Evolutionary conservation across 1,284 basidiomycete genomes (phyloP).

Genomic region (Serendipita sp.): DNA sequence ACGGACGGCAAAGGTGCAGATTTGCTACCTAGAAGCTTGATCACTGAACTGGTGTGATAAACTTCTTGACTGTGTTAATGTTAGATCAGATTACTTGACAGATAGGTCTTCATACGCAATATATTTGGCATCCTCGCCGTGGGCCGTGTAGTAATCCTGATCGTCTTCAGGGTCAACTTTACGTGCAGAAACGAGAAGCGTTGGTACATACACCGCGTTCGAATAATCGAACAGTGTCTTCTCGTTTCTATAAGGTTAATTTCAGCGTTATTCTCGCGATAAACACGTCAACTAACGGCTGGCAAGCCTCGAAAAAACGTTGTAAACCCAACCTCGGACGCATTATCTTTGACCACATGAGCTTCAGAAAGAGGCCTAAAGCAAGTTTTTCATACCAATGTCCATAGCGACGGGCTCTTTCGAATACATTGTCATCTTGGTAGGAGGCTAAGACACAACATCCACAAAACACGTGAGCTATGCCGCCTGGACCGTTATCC

Average conservation of each 20-base stretch:
- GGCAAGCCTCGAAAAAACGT: constrained; percentile 58
- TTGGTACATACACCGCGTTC: constrained; percentile 35
- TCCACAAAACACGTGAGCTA: not conserved
- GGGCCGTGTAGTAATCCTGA: constrained; percentile 75
- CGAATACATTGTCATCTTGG: constrained; percentile 1
- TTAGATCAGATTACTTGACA: not conserved
- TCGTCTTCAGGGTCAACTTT: constrained; percentile 10
- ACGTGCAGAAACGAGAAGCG: not conserved
- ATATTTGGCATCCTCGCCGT: constrained; percentile 79
- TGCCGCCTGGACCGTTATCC: no score
- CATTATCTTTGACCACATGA: constrained; percentile 26
- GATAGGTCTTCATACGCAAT: constrained; percentile 37
- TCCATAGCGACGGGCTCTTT: constrained; percentile 1
- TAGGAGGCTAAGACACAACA: not conserved
- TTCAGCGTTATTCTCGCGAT: constrained; percentile 10
- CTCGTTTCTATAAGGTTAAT: constrained; percentile 26
- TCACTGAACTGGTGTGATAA: constrained; percentile 72
- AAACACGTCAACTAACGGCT: constrained; percentile 10
- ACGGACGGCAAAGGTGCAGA: constrained; percentile 55
- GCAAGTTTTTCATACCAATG: not conserved
- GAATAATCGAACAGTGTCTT: constrained; percentile 67
- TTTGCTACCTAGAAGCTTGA: constrained; percentile 60
- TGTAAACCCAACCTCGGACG: constrained; percentile 63
- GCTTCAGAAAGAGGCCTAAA: not conserved
- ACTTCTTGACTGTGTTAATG: constrained; percentile 38